These are phyloP conservation scores for Xerocomellus amylosporus DNA, from an alignment of 768 basidiomycete species.

Conservation along the genomic window DNA sequence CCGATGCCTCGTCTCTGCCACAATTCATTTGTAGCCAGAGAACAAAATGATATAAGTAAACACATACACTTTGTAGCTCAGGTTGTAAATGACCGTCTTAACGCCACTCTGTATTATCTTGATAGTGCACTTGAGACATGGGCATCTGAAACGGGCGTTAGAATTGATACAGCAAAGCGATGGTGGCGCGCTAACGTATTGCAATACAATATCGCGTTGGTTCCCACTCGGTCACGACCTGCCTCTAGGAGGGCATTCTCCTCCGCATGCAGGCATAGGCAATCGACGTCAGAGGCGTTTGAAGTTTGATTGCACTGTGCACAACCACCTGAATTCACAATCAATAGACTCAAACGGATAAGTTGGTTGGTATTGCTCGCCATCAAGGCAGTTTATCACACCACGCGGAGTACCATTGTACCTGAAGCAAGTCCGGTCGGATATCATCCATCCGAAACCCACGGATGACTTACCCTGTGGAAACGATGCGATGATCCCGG, in stretches of 20 bases:
- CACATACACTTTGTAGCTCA: slow-evolving; percentile 91
- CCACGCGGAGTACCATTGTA: slow-evolving; percentile 98
- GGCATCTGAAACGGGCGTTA: slow-evolving; percentile 61
- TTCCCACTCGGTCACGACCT: slow-evolving; percentile 84
- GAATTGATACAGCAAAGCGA: not conserved
- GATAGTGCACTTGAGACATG: slow-evolving; percentile 93
- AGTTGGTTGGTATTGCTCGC: slow-evolving; percentile 3
- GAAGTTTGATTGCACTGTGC: slow-evolving; percentile 64
- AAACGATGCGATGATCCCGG: slow-evolving; percentile 72
- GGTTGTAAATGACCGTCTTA: slow-evolving; percentile 88
- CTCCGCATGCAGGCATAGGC: slow-evolving; percentile 95
- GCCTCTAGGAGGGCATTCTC: slow-evolving; percentile 97
- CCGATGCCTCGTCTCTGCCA: slow-evolving; percentile 79
- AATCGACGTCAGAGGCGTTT: slow-evolving; percentile 57
- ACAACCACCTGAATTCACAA: slow-evolving; percentile 85
- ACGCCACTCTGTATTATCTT: slow-evolving; percentile 97
- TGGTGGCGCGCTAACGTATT: slow-evolving; percentile 71
- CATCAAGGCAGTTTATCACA: slow-evolving; percentile 73
- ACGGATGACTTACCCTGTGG: slow-evolving; percentile 60
- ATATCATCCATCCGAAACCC: not conserved
- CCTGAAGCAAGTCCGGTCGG: slow-evolving; percentile 36
- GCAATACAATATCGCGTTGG: slow-evolving; percentile 87
- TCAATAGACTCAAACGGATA: slow-evolving; percentile 35
- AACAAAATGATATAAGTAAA: not conserved
- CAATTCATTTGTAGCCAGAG: not conserved